phyloP scores from a whole-genome alignment of 1,284 basidiomycete species.

The Cryptococcus jaspeensis region DNA sequence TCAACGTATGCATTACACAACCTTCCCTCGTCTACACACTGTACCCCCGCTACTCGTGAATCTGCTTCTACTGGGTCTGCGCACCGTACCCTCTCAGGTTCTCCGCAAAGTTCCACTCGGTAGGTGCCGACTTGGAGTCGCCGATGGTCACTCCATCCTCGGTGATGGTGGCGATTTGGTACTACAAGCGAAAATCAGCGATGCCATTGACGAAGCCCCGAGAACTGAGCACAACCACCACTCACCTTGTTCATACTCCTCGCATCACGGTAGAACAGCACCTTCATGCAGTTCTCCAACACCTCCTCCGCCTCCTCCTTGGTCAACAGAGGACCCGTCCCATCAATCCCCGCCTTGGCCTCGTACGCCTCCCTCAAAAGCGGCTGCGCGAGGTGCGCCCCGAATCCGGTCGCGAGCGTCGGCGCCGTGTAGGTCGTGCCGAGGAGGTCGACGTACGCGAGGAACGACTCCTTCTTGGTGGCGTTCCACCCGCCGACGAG shows the following conservation, averaged over 20 bases:
- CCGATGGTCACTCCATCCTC: conserved; percentile 74
- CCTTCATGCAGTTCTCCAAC: conserved; percentile 84
- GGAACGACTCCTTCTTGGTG: conserved; percentile 74
- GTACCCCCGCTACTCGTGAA: not conserved
- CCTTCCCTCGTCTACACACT: not conserved
- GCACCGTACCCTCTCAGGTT: conserved; percentile 64
- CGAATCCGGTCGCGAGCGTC: conserved; percentile 96
- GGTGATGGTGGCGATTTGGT: conserved; percentile 90
- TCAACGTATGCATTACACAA: conserved; percentile 5
- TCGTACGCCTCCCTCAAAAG: conserved; percentile 74
- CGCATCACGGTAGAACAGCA: conserved; percentile 95
- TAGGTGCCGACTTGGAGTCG: conserved; percentile 72
- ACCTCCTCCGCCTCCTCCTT: conserved; percentile 78
- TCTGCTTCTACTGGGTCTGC: conserved; percentile 59
- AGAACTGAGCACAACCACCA: conserved; percentile 9
- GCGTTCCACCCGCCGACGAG: conserved; percentile 85
- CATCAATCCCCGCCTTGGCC: conserved; percentile 64
- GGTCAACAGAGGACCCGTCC: conserved; percentile 68
- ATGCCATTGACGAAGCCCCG: not conserved
- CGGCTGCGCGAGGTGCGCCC: conserved; percentile 91
- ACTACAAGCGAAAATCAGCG: conserved; percentile 57
- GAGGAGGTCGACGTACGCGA: conserved; percentile 93
- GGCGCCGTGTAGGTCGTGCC: conserved; percentile 93
- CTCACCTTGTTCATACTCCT: conserved; percentile 90
- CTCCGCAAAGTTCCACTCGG: conserved; percentile 91